Percentiles rank a stretch among this genome's conserved stretches.
These are phyloP conservation scores for Multifurca ochricompacta DNA, from an alignment of 768 basidiomycete genomes.

Conservation along the genomic window DNA sequence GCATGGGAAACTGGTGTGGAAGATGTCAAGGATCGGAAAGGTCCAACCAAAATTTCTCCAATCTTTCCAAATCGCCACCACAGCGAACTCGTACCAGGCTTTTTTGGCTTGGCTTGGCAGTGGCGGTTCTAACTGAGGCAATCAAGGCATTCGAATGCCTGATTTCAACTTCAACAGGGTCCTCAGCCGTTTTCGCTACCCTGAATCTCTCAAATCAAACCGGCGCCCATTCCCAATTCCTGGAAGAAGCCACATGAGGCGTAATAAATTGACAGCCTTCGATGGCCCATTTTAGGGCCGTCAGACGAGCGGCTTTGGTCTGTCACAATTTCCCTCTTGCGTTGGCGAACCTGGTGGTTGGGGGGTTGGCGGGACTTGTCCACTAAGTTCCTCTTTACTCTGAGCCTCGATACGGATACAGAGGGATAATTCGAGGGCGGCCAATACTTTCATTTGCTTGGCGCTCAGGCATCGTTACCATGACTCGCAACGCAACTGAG, in stretches of 20 bases:
- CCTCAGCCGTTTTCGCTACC: conserved; percentile 24
- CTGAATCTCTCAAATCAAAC: neutral
- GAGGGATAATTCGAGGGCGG: neutral
- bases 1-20: conserved; percentile 34
- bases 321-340: conserved; percentile 21
- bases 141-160: conserved; percentile 29
- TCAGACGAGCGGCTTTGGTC: conserved; percentile 1
- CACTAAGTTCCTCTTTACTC: conserved; percentile 26
- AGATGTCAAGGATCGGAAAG: conserved; percentile 28
- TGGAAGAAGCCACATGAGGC: neutral
- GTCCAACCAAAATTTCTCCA: conserved; percentile 19
- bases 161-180: conserved; percentile 30
- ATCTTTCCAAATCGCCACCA: neutral
- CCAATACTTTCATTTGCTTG: too few species aligned
- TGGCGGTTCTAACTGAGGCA: conserved; percentile 28
- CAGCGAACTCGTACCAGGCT: neutral
- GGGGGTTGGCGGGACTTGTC: neutral
- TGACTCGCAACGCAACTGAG: too few species aligned
- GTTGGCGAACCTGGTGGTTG: neutral
- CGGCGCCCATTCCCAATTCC: neutral
- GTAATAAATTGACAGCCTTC: conserved; percentile 5
- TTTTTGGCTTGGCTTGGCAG: conserved; percentile 14
- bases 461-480: too few species aligned
- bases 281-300: conserved; percentile 11
- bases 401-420: conserved; percentile 12